Base-by-base conservation (phyloP, 2,329 filamentous ascomycete genomes). In the Grosmannia clavigera region DNA sequence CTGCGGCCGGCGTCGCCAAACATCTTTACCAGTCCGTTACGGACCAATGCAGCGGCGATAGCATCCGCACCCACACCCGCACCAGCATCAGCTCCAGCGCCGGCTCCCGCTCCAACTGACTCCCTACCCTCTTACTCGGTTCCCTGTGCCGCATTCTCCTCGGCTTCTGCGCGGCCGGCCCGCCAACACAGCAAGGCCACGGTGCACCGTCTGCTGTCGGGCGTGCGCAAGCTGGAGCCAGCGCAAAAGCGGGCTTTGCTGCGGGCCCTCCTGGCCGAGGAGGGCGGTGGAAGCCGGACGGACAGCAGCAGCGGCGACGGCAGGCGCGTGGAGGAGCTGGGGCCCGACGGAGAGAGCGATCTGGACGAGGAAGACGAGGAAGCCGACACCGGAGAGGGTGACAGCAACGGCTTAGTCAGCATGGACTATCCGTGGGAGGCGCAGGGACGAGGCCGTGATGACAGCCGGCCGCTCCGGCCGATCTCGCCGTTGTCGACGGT, bases 231-330 rank as follows among this genome's bases (percentile, higher is more conserved):
- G 3, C 60, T 65, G 25, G 55, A 58, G 5, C 43, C 64, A 12
- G 58, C 59, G 46, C 59, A 65, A 54, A 62, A 63, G 56, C 58
- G 59, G 14, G 56, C 52, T 25, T 58, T 64, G 12, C 14, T 63
- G 46, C 58, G 55, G 19, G 59, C 58, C 0, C 50, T 65, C 3
- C 40, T 61, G 31, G 31, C 55, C 11, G 60, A 52, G 11, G 43
- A 46, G 12, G 11, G 27, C 19, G 14, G 11, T 54, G 46, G 11
- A 16, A 19, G 10, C 22, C 31, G 52, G 29, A 43, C 22, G 33
- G 33, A 9, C 33, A 10, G 38, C 12, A 16, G 38, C 38, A 40
- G 38, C 54, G 12, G 56, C 19, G 48, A n/a, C 3, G 52, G 27
- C 22, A 3, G 38, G 12, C 25, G 57, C 11, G 55, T 51, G 19